phyloP scores from a whole-genome alignment of 805 yeast species.

The Teunomyces gatunensis region DNA sequence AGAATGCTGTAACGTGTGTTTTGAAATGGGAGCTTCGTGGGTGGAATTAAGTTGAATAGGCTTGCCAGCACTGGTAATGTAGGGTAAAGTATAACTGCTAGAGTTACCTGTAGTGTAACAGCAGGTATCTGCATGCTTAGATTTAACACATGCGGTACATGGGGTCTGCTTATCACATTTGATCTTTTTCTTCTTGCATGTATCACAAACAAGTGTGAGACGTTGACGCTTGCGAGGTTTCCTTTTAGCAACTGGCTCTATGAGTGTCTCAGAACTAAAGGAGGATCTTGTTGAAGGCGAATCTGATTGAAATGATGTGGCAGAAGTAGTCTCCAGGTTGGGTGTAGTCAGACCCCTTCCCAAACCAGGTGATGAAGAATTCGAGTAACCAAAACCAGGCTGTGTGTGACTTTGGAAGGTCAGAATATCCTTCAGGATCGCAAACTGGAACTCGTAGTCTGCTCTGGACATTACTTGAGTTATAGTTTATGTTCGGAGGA shows the following conservation, averaged over 20 bases:
- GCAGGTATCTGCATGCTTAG: slow-evolving; percentile 7
- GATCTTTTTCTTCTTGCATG: slow-evolving; percentile 21
- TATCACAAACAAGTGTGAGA: slow-evolving; percentile 18
- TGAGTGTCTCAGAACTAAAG: background rate
- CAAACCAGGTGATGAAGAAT: background rate
- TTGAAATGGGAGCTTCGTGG: background rate
- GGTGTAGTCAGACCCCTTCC: background rate
- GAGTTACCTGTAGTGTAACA: slow-evolving; percentile 3
- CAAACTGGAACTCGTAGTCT: background rate
- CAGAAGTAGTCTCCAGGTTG: background rate
- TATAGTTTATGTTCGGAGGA: background rate
- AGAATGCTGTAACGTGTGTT: background rate
- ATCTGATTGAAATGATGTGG: background rate
- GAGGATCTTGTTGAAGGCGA: background rate
- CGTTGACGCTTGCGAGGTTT: slow-evolving; percentile 9
- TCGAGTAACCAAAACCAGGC: background rate
- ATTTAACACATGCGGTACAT: slow-evolving; percentile 13
- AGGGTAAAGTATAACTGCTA: slow-evolving; percentile 3
- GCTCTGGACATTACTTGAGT: background rate
- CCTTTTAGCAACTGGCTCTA: background rate
- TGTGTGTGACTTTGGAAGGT: background rate
- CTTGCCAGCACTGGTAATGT: slow-evolving; percentile 3
- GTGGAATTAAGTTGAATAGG: background rate
- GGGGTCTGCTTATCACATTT: slow-evolving; percentile 23
- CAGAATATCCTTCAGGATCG: background rate